phyloP scores from a whole-genome alignment of 306 rosid species.

The Dalbergia cochinchinensis region DNA sequence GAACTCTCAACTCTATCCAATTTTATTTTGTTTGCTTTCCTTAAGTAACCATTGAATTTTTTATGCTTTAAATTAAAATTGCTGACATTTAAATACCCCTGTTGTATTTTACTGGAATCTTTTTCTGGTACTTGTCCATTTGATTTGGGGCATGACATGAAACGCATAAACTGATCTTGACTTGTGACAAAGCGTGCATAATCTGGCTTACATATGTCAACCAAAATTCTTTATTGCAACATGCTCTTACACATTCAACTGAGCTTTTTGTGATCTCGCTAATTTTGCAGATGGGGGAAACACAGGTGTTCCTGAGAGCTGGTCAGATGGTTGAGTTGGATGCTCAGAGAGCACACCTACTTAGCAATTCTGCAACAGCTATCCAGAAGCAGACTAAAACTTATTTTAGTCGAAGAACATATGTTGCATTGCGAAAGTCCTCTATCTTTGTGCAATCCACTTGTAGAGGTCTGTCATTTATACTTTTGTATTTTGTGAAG shows the following conservation, averaged over 20 bases:
- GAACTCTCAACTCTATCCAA: conserved; percentile 40
- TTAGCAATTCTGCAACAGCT: conserved; percentile 62
- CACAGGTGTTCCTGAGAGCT: conserved; percentile 82
- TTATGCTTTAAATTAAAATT: conserved; percentile 31
- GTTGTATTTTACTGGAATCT: conserved; percentile 9
- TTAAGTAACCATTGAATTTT: background rate
- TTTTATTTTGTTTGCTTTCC: conserved; percentile 10
- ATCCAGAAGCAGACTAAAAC: conserved; percentile 69
- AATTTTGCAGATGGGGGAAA: conserved; percentile 76
- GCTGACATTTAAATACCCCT: conserved; percentile 27
- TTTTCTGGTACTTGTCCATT: conserved; percentile 20
- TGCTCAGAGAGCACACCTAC: conserved; percentile 64
- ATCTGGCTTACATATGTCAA: conserved; percentile 8
- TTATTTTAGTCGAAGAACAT: conserved; percentile 52
- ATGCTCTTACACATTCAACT: conserved; percentile 31
- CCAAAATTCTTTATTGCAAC: conserved; percentile 33
- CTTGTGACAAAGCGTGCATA: background rate
- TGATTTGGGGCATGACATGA: conserved; percentile 29
- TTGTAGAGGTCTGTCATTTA: conserved; percentile 76
- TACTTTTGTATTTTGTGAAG: conserved; percentile 22
- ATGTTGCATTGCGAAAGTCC: conserved; percentile 53
- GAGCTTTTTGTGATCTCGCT: conserved; percentile 40
- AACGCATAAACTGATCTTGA: conserved; percentile 33
- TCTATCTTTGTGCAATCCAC: conserved; percentile 65
- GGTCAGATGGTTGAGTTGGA: conserved; percentile 95